Conservation (phyloP, 2,329 filamentous ascomycete genomes). For the Hirsutella minnesotensis region DNA sequence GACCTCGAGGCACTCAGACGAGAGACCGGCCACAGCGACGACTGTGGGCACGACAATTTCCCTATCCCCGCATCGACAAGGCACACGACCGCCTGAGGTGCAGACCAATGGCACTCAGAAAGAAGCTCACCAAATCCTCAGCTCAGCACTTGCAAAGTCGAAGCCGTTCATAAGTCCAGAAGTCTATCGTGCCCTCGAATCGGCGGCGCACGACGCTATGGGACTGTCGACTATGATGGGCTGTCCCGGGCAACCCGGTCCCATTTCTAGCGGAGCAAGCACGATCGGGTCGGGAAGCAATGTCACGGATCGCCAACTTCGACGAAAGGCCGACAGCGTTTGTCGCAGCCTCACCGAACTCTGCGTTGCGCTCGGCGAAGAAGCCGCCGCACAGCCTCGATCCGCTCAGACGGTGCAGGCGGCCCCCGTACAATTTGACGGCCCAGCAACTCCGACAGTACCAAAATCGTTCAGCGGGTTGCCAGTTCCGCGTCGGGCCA, state of each 20-base stretch:
- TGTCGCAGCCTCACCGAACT: slow-evolving; percentile 89
- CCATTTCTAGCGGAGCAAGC: slow-evolving; percentile 56
- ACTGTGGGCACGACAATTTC: slow-evolving; percentile 87
- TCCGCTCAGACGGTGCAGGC: slow-evolving; percentile 4
- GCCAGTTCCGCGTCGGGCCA: slow-evolving; percentile 28
- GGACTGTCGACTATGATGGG: slow-evolving; percentile 69
- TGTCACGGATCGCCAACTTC: slow-evolving; percentile 69
- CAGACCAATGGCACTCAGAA: slow-evolving; percentile 27
- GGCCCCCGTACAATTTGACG: slow-evolving; percentile 11
- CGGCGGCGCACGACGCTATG: slow-evolving; percentile 71
- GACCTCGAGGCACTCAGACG: slow-evolving; percentile 60
- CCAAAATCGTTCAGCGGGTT: slow-evolving; percentile 26
- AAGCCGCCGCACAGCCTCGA: slow-evolving; percentile 16
- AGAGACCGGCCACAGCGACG: slow-evolving; percentile 80
- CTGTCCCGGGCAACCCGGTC: slow-evolving; percentile 53
- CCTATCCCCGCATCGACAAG: slow-evolving; percentile 67
- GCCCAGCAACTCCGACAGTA: slow-evolving; percentile 31
- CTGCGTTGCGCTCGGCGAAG: slow-evolving; percentile 70
- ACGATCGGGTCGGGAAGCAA: slow-evolving; percentile 41
- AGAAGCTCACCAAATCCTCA: slow-evolving; percentile 65
- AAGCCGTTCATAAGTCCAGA: slow-evolving; percentile 57
- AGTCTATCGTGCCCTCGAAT: slow-evolving; percentile 69
- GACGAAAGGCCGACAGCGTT: slow-evolving; percentile 83
- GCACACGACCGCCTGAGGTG: slow-evolving; percentile 19
- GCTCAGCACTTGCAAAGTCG: slow-evolving; percentile 69